Conservation (phyloP, 2,329 filamentous ascomycete genomes). For the Ophiostoma australiae region DNA sequence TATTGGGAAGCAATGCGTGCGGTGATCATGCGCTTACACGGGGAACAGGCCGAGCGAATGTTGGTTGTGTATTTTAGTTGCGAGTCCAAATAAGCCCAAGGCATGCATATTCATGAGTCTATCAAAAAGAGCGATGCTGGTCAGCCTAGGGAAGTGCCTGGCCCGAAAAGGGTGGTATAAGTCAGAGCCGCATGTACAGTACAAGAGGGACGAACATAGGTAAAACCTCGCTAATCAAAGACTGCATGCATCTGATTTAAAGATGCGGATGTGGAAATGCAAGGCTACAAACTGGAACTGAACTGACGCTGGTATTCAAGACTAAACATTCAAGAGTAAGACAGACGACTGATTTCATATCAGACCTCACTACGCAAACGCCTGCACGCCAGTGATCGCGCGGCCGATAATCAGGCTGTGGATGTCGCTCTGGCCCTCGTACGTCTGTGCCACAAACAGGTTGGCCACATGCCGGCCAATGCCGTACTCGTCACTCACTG, state of each 20-base stretch:
- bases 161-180: background rate
- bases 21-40: background rate
- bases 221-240: background rate
- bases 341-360: background rate
- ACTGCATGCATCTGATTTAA: background rate
- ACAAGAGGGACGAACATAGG: background rate
- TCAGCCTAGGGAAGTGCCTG: background rate
- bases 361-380: slow-evolving; percentile 56
- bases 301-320: background rate
- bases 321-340: background rate
- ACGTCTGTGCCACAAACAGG: slow-evolving; percentile 94
- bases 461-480: slow-evolving; percentile 95
- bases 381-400: slow-evolving; percentile 61
- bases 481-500: slow-evolving; percentile 94
- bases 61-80: too few species aligned
- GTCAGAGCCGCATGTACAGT: background rate
- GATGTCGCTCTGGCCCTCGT: slow-evolving; percentile 97
- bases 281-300: background rate
- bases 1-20: background rate
- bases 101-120: too few species aligned
- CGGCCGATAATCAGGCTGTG: slow-evolving; percentile 69
- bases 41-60: background rate
- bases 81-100: background rate
- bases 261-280: background rate
- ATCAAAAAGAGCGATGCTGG: background rate